Evolutionary conservation across 2,329 filamentous ascomycete species (phyloP).

Genomic region (Coniochaeta hoffmannii): DNA sequence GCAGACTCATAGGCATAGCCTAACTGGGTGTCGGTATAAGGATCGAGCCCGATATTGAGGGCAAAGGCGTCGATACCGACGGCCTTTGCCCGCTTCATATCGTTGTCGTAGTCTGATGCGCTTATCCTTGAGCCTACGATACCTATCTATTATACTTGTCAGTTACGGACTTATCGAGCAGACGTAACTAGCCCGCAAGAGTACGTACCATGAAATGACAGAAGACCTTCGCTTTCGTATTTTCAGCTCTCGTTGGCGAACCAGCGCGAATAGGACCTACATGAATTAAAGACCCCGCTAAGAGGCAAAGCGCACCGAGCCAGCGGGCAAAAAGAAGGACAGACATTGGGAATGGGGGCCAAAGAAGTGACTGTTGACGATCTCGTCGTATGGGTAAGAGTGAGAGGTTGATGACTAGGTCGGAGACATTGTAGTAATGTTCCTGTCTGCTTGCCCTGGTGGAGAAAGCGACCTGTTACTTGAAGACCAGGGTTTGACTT

Average conservation of each 20-base stretch:
- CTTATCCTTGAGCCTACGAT: constrained; percentile 7
- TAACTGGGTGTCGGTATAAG: constrained; percentile 37
- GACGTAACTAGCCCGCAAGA: neutral
- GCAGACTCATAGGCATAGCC: constrained; percentile 41
- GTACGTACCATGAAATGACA: constrained; percentile 9
- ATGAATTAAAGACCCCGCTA: constrained; percentile 4
- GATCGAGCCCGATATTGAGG: constrained; percentile 26
- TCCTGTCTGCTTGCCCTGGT: too few species aligned
- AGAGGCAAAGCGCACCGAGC: constrained; percentile 7
- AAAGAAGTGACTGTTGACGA: neutral
- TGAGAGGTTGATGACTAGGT: too few species aligned
- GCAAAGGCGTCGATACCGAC: constrained; percentile 22
- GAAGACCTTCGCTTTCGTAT: constrained; percentile 7
- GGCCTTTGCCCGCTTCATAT: constrained; percentile 9
- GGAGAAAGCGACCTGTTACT: too few species aligned
- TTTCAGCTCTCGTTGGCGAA: neutral
- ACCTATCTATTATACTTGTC: constrained; percentile 8
- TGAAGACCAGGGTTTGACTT: too few species aligned
- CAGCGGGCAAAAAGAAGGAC: constrained; percentile 6
- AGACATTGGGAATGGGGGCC: neutral
- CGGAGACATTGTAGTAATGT: too few species aligned
- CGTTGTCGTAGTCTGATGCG: constrained; percentile 8
- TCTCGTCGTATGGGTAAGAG: neutral
- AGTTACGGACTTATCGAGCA: neutral
- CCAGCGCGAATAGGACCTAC: constrained; percentile 4